Conservation (phyloP, 2,329 filamentous ascomycete genomes). For the Coleophoma cylindrospora region DNA sequence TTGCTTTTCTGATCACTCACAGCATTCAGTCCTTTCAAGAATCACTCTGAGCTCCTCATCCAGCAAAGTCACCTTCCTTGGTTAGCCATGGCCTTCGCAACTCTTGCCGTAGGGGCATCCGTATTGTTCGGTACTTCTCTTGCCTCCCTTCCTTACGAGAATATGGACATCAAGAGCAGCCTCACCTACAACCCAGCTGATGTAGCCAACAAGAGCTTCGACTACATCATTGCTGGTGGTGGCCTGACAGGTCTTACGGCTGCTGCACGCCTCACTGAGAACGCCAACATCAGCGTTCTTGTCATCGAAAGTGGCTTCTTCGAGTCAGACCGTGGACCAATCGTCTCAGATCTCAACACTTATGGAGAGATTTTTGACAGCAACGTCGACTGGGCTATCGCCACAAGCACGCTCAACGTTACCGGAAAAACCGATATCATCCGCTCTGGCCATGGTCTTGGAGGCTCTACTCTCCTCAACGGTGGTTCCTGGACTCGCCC, state of each 20-base stretch:
- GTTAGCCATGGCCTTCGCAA: not conserved
- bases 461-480: conserved; percentile 25
- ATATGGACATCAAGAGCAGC: conserved; percentile 1
- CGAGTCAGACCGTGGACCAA: conserved; percentile 19
- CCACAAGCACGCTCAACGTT: conserved; percentile 14
- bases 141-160: not conserved
- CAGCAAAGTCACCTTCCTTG: not conserved
- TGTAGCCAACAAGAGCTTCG: conserved; percentile 14
- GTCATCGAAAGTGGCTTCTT: conserved; percentile 21
- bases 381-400: conserved; percentile 14
- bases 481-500: conserved; percentile 26
- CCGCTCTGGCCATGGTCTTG: conserved; percentile 21
- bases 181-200: not conserved
- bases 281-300: conserved; percentile 9
- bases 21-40: not conserved
- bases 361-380: conserved; percentile 24
- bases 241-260: conserved; percentile 10
- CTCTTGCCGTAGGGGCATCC: not conserved
- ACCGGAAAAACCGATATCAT: conserved; percentile 17
- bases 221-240: conserved; percentile 26
- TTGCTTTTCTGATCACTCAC: not conserved
- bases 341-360: conserved; percentile 19
- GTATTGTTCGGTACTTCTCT: conserved; percentile 1
- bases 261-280: conserved; percentile 11
- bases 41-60: not conserved